Evolutionary conservation across 1,284 basidiomycete genomes (phyloP), one percentile per base, ranked within the genome.

Genomic region (Ganoderma resinaceum): DNA sequence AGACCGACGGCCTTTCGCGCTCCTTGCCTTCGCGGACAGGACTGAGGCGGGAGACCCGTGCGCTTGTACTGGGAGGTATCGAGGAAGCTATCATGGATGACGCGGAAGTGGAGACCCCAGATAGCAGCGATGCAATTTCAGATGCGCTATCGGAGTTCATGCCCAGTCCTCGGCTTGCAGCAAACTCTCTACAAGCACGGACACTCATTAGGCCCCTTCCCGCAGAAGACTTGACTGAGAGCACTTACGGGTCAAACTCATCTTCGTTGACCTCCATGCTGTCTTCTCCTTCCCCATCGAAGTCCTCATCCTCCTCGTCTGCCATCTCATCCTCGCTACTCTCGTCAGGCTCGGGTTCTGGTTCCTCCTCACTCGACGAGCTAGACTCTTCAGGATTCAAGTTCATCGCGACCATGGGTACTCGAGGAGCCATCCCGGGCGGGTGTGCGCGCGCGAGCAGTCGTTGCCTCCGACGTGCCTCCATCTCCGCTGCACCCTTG

Each of bases 401-500:
- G 65, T 75, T 72, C 61, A 74, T 72, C 35, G 73, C 69, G 5
- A 72, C 69, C 55, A 67, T 68, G 37, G 59, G 75, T 33, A 66
- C 69, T 66, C 66, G 70, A 61, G 70, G 73, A 16, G 40, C 65
- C 58, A 55, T 71, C 0, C 70, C 74, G 0, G 73, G 73, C 2
- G 74, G 74, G 8, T 75, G 63, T 0, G 69, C 70, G 12, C 80
- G 77, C 20, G 78, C 80, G 29, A 73, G 75, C 82, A 94, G 87
- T n/a, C 93, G 84, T 42, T 85, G 78, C 66, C 85, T 84, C 37
- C 93, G 80, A 18, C 92, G 83, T 8, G 85, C 87, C 73, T 94
- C 93, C 91, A 94, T 93, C 77, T 94, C 92, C 38, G 87, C 92
- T 0, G 90, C 90, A 16, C 90, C 89, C 73, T 88, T 91, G 81